phyloP scores from a whole-genome alignment of 2,329 filamentous ascomycete species.

The Metarhizium humberi region DNA sequence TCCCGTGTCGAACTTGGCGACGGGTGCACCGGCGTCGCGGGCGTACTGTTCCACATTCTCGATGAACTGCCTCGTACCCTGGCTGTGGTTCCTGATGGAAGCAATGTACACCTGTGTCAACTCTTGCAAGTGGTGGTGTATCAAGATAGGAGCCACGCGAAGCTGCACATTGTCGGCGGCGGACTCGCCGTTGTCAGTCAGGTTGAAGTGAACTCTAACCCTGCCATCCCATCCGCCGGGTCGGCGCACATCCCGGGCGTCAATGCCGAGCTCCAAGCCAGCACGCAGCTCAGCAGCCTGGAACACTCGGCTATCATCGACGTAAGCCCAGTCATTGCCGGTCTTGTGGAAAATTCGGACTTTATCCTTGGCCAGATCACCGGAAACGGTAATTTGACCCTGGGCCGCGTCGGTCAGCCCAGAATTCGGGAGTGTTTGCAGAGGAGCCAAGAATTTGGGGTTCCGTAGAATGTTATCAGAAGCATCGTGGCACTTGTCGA shows the following conservation, averaged over 20 bases:
- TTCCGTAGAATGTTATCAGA: constrained; percentile 22
- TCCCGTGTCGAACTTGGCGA: not conserved
- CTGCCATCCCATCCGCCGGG: constrained; percentile 18
- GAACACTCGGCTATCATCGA: constrained; percentile 4
- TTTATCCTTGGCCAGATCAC: constrained; percentile 3
- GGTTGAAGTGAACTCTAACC: constrained; percentile 17
- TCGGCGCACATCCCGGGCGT: constrained; percentile 12
- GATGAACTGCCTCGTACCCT: too few relatives aligned
- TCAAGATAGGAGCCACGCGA: constrained; percentile 23
- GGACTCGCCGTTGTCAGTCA: constrained; percentile 12
- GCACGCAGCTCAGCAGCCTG: constrained; percentile 12
- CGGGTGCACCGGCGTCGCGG: not conserved
- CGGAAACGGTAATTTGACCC: constrained; percentile 10
- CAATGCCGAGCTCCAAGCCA: constrained; percentile 19
- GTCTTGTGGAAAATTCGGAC: constrained; percentile 20
- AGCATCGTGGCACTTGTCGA: constrained; percentile 26
- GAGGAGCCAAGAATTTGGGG: constrained; percentile 20
- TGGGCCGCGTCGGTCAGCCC: constrained; percentile 10
- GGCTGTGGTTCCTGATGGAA: too few relatives aligned
- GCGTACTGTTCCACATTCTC: too few relatives aligned
- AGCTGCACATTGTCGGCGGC: constrained; percentile 19
- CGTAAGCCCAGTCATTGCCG: constrained; percentile 15
- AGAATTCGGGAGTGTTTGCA: constrained; percentile 19
- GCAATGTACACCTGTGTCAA: too few relatives aligned
- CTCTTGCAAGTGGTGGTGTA: too few relatives aligned